A percentile compares a stretch with the other conserved stretches of the same genome.
Conservation (phyloP, 345 rosid genomes). For the Gossypium bickii region DNA sequence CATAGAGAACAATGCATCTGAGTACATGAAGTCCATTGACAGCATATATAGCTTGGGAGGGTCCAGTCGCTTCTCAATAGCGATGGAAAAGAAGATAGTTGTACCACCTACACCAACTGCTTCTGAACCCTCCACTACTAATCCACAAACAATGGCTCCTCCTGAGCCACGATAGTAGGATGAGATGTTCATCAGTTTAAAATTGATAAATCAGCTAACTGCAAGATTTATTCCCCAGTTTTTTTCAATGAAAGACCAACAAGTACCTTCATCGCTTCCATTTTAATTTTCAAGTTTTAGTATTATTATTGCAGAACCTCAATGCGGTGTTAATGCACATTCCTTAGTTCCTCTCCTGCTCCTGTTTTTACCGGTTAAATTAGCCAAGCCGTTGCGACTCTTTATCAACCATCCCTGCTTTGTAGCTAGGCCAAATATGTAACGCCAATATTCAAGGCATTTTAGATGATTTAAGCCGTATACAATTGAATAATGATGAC, state of each 20-base stretch:
- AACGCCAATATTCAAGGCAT: too few species aligned
- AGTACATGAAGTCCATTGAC: slow-evolving; percentile 70
- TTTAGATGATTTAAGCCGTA: too few species aligned
- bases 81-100: slow-evolving; percentile 36
- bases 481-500: too few species aligned
- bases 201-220: slow-evolving; percentile 16
- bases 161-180: slow-evolving; percentile 42
- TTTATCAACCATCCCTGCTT: too few species aligned
- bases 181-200: slow-evolving; percentile 2
- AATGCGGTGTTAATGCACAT: neutral
- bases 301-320: neutral
- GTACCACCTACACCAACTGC: slow-evolving; percentile 34
- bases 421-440: too few species aligned
- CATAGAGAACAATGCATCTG: slow-evolving; percentile 75
- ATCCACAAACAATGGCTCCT: slow-evolving; percentile 40
- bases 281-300: slow-evolving; percentile 1
- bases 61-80: slow-evolving; percentile 50
- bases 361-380: too few species aligned
- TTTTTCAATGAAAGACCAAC: slow-evolving; percentile 1
- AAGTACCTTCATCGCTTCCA: neutral
- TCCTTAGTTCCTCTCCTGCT: too few species aligned
- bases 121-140: slow-evolving; percentile 38
- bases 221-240: neutral
- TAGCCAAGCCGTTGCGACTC: too few species aligned
- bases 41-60: slow-evolving; percentile 53